Base-by-base conservation (phyloP, 2,329 filamentous ascomycete genomes). In the Penicillium olsonii region DNA sequence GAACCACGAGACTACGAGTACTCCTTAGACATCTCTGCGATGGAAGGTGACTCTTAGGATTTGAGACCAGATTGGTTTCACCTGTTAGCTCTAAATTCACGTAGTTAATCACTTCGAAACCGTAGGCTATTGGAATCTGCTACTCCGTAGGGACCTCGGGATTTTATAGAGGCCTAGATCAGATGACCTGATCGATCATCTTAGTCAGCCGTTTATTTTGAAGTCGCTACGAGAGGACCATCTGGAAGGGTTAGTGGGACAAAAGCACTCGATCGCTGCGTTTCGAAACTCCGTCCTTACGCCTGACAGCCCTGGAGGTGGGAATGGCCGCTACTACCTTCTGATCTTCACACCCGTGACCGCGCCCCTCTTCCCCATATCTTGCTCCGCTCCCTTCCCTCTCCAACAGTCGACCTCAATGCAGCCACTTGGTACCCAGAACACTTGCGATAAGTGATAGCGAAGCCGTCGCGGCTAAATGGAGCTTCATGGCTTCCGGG, bases 401-500 rank as follows among this genome's bases (percentile, higher is more conserved):
- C 45, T 48, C 33, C 52, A 34, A 37, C 45, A 37, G 35, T 35
- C 53, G 39, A 53, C 51, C 40, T 61, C 68, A 68, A 71, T 71
- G 69, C 63, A 52, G 64, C 50, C 50, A 56, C 56, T 56, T 53
- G 55, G 56, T 41, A 49, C 44, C 55, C 46, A 48, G 45, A 45
- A 57, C 47, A 53, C 55, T 60, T 56, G 61, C 60, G 61, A 68
- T 59, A 63, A 66, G 64, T 71, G 66, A 68, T 67, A 70, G 53
- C 58, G 42, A 54, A 64, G 56, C 61, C 61, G 51, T 39, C 47
- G 59, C 57, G 66, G 63, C 69, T 73, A 66, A 60, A 73, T 73
- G 72, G 72, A 72, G 68, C 67, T 66, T 61, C 60, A 75, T 75
- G 72, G 72, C 72, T 69, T 73, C 72, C 64, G 70, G 64, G 62